Conservation (phyloP, 148 eudicot genomes). For the Rhododendron henanense region DNA sequence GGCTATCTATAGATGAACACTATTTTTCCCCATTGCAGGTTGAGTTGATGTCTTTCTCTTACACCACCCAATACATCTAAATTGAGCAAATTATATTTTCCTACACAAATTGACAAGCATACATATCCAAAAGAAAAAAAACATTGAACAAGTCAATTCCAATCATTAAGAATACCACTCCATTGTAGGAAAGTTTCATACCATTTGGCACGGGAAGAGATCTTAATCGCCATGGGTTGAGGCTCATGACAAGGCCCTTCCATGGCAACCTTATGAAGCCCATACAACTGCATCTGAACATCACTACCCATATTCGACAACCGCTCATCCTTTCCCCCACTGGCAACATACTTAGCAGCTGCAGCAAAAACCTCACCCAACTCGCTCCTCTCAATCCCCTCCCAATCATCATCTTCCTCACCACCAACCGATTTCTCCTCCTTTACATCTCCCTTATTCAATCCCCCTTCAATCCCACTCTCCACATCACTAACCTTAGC, state of each 20-base stretch:
- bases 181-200: constrained; percentile 23
- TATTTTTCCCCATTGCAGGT: neutral
- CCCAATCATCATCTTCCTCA: constrained; percentile 73
- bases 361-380: constrained; percentile 52
- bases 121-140: neutral
- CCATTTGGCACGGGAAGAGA: constrained; percentile 75
- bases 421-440: constrained; percentile 17
- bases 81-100: neutral
- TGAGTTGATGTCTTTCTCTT: neutral
- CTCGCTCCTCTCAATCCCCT: constrained; percentile 71
- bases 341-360: constrained; percentile 44
- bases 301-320: constrained; percentile 30
- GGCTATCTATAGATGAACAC: neutral
- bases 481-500: neutral
- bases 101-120: constrained; percentile 6
- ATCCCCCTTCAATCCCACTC: constrained; percentile 14
- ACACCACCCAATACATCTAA: neutral
- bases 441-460: constrained; percentile 16
- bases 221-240: constrained; percentile 73
- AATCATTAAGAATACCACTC: neutral
- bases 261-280: constrained; percentile 59
- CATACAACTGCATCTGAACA: constrained; percentile 61
- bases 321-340: constrained; percentile 29
- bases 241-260: constrained; percentile 72
- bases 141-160: neutral